Evolutionary conservation across 495 filamentous ascomycete species (phyloP), one percentile per base, ranked within the genome.

Genomic region (Amorphotheca resinae): DNA sequence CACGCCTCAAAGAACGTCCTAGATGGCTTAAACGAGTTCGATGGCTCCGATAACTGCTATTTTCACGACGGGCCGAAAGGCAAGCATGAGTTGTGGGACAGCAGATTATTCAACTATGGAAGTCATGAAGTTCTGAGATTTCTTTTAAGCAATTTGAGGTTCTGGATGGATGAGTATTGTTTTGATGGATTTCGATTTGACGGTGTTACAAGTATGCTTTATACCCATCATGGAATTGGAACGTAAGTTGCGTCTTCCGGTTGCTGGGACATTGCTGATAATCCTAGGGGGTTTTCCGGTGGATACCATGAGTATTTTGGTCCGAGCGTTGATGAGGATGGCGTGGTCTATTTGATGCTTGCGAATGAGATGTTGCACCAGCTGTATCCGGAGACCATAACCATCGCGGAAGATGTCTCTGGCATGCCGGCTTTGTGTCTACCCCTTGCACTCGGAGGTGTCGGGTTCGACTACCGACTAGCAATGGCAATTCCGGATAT

Each of bases 261-360:
- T 40, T 33, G 15, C 12, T 34, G 37, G 9, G 16, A 31, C 7
- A 4, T 41, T 40, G 8, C 45, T 50, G 39, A 50, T 56, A 31
- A 21, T 21, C 14, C 4, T 33, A 95, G 87, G 36, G 91, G 93
- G 33, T 98, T 98, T 60, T 95, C 88, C 8, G 91, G 91, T 45
- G 91, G 93, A 18, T 98, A 98, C 54, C 93, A 98, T 56, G 91
- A 98, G 63, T 98, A 98, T 65, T 98, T 94, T 62, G 93, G 91
- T 22, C 67, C 79, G 8, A 68, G 69, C 26, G 93, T 96, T n/a
- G 91, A 98, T 46, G 85, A 95, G 49, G 89, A 95, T 44, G 93
- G 86, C 37, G 74, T 98, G 31, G 86, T 93, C 38, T 98, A 98
- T 62, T 74, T 98, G 25, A 93, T 94, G 74, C 66, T 98, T 15